phyloP scores from a whole-genome alignment of 371 early-diverging fungal species.

The Mucor irregularis region DNA sequence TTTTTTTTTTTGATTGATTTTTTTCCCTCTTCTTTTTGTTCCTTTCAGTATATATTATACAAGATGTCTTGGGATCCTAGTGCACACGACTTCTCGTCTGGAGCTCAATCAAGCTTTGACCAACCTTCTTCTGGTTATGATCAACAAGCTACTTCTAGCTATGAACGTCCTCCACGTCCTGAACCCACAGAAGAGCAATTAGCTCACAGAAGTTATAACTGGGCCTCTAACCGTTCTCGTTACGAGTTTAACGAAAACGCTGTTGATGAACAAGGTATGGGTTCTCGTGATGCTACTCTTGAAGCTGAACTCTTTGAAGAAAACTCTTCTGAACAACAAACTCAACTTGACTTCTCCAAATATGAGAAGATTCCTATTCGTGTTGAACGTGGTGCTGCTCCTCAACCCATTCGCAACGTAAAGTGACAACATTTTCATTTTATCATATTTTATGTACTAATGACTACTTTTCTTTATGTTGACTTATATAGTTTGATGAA shows the following conservation, averaged over 20 bases:
- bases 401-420: slow-evolving; percentile 42
- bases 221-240: slow-evolving; percentile 55
- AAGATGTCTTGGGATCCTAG: slow-evolving; percentile 22
- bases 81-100: slow-evolving; percentile 1
- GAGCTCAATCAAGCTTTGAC: too few relatives aligned
- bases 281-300: slow-evolving; percentile 41
- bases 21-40: background rate
- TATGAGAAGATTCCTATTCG: slow-evolving; percentile 60
- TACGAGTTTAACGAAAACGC: slow-evolving; percentile 56
- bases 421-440: background rate
- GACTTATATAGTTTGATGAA: slow-evolving; percentile 51
- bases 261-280: slow-evolving; percentile 39
- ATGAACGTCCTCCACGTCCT: slow-evolving; percentile 20
- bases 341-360: slow-evolving; percentile 61
- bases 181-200: slow-evolving; percentile 25
- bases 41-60: background rate
- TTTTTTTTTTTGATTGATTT: too few relatives aligned
- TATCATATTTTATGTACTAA: background rate
- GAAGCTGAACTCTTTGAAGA: slow-evolving; percentile 60
- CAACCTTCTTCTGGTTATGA: slow-evolving; percentile 7
- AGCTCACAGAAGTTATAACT: slow-evolving; percentile 38
- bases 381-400: slow-evolving; percentile 50
- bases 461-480: slow-evolving; percentile 16
- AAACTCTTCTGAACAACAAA: slow-evolving; percentile 33
- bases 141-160: too few relatives aligned